These are phyloP conservation scores for Fusarium sp. DNA, from an alignment of 2,329 filamentous ascomycete species.

Conservation along the genomic window DNA sequence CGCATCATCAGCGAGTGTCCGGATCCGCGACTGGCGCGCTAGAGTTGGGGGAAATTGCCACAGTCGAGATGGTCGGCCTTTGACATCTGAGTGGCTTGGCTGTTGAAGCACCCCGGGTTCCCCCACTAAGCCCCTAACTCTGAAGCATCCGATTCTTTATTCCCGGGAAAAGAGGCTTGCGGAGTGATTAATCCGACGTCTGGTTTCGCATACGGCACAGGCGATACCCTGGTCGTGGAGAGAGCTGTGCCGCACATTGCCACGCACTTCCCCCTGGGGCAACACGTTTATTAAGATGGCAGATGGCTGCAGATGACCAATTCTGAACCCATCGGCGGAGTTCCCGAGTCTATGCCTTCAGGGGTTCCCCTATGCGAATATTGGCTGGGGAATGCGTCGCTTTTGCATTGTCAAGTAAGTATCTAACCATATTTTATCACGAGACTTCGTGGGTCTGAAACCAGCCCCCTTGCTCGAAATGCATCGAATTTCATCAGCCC, in stretches of 20 bases:
- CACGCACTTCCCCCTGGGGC: not conserved
- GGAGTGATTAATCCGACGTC: constrained; percentile 5
- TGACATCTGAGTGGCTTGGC: not conserved
- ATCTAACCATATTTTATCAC: not conserved
- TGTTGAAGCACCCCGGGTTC: not conserved
- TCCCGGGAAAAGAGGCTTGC: constrained; percentile 4
- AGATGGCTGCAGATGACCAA: not conserved
- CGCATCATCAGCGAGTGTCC: not conserved
- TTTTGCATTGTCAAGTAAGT: not conserved
- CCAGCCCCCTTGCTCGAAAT: not conserved
- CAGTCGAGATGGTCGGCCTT: not conserved
- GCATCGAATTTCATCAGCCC: not conserved
- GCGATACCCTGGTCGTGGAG: not conserved
- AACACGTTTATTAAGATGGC: not conserved
- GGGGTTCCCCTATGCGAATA: not conserved
- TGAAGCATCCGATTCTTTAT: constrained; percentile 1
- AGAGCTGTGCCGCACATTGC: constrained; percentile 3
- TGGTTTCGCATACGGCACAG: not conserved
- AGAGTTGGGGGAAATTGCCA: constrained; percentile 2
- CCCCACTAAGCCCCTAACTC: not conserved
- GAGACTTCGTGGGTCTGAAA: not conserved
- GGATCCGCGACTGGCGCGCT: constrained; percentile 5
- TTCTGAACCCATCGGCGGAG: not conserved
- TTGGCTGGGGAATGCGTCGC: not conserved
- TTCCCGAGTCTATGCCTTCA: not conserved